Base-by-base conservation (phyloP, 2,329 filamentous ascomycete genomes). In the Pseudogymnoascus sp. region DNA sequence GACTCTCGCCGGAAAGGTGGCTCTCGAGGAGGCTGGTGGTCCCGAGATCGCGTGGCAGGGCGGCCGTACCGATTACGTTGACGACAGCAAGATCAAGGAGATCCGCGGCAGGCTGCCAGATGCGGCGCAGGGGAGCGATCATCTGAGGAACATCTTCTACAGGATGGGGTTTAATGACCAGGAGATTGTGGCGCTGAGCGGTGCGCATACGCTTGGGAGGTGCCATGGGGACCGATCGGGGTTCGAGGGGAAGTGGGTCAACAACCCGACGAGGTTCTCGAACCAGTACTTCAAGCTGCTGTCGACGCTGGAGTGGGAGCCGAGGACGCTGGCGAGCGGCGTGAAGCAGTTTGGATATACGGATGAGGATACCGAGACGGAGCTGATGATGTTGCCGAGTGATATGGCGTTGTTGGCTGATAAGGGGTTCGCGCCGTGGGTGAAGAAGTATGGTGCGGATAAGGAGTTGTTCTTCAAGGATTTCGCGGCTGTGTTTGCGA, bases 361-460 rank as follows among this genome's bases (percentile, higher is more conserved):
- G 60, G 84, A 86, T 66, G 82, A 85, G 57, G 82, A 86, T 68
- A 74, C 71, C 4, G 75, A 72, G 61, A 80, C 81, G 65, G 81
- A 82, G 64, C 75, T 88, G 45, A 88, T 88, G 85, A 88, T 88
- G 85, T 71, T 88, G 71, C 85, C 85, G 0, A 86, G 85, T 1
- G 85, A 88, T 71, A 81, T 88, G 70, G 81, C 84, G 4, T 76
- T 88, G 41, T 74, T 81, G 3, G 76, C 78, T 1, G 85, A 88
- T 67, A 72, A 77, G 2, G 71, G 68, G 5, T 88, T 88, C 71
- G 72, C 76, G 16, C 75, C 75, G 6, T 87, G 81, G 80, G 85
- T 87, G 11, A 77, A 84, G 72, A 70, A 77, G 66, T 88, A 87
- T 70, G 84, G 84, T 3, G 75, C 79, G 61, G 83, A 88, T 69